phyloP scores from a whole-genome alignment of 257 asterid genomes.

The Nicotiana tomentosiformis region DNA sequence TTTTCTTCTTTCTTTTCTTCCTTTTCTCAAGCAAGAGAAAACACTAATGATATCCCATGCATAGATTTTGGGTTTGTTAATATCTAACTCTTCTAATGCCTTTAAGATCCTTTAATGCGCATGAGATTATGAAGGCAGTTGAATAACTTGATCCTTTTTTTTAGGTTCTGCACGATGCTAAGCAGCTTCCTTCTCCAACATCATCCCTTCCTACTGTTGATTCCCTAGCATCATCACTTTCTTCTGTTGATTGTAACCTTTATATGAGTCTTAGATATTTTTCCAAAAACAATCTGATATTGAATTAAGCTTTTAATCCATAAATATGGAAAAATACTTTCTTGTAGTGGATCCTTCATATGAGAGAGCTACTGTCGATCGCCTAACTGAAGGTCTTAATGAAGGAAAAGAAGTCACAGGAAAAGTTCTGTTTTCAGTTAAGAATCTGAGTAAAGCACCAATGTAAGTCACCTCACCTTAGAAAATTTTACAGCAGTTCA shows the following conservation, averaged over 20 bases:
- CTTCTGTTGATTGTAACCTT: conserved; percentile 46
- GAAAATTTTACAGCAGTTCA: background rate
- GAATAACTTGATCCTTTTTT: conserved; percentile 11
- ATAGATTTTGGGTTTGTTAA: too few relatives aligned
- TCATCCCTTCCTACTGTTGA: too few relatives aligned
- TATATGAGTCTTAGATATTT: conserved; percentile 4
- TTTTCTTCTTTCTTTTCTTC: too few relatives aligned
- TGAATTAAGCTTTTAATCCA: background rate
- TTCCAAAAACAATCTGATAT: background rate
- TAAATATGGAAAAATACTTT: background rate
- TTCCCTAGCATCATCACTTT: conserved; percentile 55
- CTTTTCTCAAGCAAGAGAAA: too few relatives aligned
- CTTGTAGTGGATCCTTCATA: conserved; percentile 56
- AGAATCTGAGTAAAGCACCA: conserved; percentile 55
- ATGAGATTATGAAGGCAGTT: background rate
- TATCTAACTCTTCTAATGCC: too few relatives aligned
- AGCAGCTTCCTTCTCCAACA: background rate
- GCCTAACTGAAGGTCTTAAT: conserved; percentile 64
- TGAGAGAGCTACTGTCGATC: conserved; percentile 47
- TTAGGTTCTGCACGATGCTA: conserved; percentile 21
- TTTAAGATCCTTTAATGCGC: background rate
- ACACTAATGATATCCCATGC: too few relatives aligned
- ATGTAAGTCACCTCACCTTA: conserved; percentile 42
- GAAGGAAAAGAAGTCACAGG: conserved; percentile 64
- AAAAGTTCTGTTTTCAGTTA: conserved; percentile 51